A percentile compares a stretch with the other conserved stretches of the same genome.
Evolutionary conservation across 176 grass and related monocot genomes (phyloP).

Genomic region (Paspalum vaginatum): DNA sequence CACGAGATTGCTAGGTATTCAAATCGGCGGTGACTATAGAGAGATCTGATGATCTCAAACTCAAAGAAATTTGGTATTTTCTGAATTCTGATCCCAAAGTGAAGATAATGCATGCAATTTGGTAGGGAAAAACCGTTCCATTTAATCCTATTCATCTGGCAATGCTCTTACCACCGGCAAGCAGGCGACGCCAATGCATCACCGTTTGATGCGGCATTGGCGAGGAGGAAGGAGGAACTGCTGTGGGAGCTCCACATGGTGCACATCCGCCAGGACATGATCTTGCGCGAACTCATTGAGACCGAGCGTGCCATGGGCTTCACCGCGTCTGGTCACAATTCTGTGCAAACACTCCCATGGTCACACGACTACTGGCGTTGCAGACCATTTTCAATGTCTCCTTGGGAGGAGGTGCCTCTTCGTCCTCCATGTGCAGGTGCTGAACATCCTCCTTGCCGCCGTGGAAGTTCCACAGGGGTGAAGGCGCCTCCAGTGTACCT

Average conservation of each 20-base stretch:
- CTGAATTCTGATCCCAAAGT: background rate
- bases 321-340: background rate
- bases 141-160: background rate
- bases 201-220: background rate
- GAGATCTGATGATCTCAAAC: background rate
- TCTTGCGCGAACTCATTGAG: conserved; percentile 37
- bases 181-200: background rate
- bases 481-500: conserved; percentile 20
- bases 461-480: background rate
- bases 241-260: conserved; percentile 28
- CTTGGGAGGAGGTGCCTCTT: conserved; percentile 14
- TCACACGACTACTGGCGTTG: background rate
- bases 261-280: conserved; percentile 24
- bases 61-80: background rate
- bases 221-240: conserved; percentile 20
- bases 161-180: background rate
- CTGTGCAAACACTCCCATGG: background rate
- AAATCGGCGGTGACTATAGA: background rate
- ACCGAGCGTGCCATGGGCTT: conserved; percentile 33
- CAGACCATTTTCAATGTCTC: background rate
- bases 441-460: background rate
- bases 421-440: background rate
- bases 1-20: background rate
- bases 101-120: background rate
- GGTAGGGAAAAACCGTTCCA: background rate